Base-by-base conservation (phyloP, 352 stramenopile species). In the Pythium angustatum region DNA sequence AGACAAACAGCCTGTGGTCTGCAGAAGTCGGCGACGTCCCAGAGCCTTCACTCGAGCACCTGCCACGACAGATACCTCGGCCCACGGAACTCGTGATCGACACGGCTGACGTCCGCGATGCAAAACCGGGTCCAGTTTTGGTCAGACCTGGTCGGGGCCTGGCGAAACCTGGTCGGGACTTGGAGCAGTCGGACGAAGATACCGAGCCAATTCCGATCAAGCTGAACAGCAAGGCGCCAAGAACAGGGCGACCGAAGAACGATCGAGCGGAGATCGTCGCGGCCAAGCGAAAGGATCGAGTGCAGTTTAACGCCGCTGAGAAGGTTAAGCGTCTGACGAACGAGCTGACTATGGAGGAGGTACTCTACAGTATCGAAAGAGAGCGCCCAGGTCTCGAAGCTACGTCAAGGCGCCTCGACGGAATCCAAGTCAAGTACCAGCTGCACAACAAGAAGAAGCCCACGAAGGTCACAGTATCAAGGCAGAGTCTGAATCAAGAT, bases 401-500 rank as follows among this genome's bases (percentile, higher is more conserved):
- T 43, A 8, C 11, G 12, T 43, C n/a, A n/a, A n/a, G n/a, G n/a
- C 22, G 34, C 0, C 22, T 67, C 0, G 24, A 24, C 0, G 48
- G 31, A 2, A 48, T 45, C 12, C 19, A 30, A 3, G 51, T 33
- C 33, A 44, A 17, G n/a, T n/a, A 24, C 2, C 5, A 49, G 2
- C 6, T 40, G 11, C 0, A 51, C 2, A 24, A 50, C 5, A 26
- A 27, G 27, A n/a, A 11, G 10, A 31, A 34, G 26, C 24, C 27
- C 22, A 50, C 27, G 26, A 21, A n/a, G 24, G 12, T n/a, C 53
- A 24, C 38, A 14, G 19, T 58, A 8, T 21, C 62, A 5, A 69
- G 71, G 30, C 62, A 65, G 15, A 52, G 67, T 4, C 47, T 64
- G 19, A 68, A 64, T 19, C 22, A 59, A 44, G 62, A 73, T 14